These are phyloP conservation scores for Phenoliferia sp. DNA, from an alignment of 1,284 basidiomycete species.

Conservation along the genomic window DNA sequence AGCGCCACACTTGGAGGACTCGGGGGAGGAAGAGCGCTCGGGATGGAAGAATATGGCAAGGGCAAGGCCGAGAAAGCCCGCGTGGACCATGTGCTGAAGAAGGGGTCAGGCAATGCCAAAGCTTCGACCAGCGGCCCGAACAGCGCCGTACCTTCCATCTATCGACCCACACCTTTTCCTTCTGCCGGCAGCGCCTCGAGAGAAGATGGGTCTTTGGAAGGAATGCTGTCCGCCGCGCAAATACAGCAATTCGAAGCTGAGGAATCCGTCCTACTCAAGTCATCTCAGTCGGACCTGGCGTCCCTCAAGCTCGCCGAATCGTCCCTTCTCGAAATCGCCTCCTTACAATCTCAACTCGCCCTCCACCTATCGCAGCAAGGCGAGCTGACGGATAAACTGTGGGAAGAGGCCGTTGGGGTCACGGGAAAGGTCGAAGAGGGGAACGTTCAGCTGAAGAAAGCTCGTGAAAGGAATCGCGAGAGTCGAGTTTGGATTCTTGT, in stretches of 20 bases:
- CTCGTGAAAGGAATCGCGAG: slow-evolving; percentile 71
- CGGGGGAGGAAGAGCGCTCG: slow-evolving; percentile 25
- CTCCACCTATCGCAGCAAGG: slow-evolving; percentile 78
- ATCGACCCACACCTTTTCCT: slow-evolving; percentile 4
- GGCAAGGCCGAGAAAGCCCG: slow-evolving; percentile 12
- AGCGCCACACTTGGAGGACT: slow-evolving; percentile 63
- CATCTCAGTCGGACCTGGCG: slow-evolving; percentile 73
- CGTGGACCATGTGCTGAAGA: slow-evolving; percentile 52
- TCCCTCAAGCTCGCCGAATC: slow-evolving; percentile 84
- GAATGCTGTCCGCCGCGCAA: slow-evolving; percentile 64
- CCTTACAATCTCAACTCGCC: slow-evolving; percentile 81
- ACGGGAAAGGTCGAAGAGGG: slow-evolving; percentile 78
- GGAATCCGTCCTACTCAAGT: slow-evolving; percentile 74
- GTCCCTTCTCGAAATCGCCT: slow-evolving; percentile 79
- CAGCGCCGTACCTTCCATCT: slow-evolving; percentile 13
- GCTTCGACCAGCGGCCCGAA: not conserved
- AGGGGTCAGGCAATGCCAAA: slow-evolving; percentile 5
- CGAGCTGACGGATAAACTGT: slow-evolving; percentile 81
- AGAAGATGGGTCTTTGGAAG: not conserved
- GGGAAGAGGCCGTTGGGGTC: slow-evolving; percentile 80
- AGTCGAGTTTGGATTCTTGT: slow-evolving; percentile 74
- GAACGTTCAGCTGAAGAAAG: slow-evolving; percentile 77
- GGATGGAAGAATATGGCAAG: slow-evolving; percentile 21
- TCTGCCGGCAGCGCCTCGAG: not conserved
- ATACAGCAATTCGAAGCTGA: slow-evolving; percentile 86